Evolutionary conservation across 2,329 filamentous ascomycete genomes (phyloP), one percentile per base, ranked within the genome.

Genomic region (Cordyceps tenuipes): DNA sequence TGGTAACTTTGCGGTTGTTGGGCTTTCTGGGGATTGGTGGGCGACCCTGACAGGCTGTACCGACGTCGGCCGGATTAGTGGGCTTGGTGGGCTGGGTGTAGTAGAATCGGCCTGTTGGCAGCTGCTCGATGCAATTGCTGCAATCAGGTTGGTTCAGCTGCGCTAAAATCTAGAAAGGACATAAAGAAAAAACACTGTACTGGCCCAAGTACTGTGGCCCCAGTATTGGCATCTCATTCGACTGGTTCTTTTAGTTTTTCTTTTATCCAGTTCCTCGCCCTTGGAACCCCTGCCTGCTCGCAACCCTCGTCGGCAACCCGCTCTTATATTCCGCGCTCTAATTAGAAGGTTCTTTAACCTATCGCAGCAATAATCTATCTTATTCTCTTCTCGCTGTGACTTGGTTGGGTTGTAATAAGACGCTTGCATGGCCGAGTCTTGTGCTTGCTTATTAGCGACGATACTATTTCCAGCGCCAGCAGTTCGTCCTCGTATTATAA

Each of bases 1-100:
- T 23, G 19, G 43, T 19, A 39, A 39, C 44, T 57, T 15, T 48
- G 43, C 41, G 34, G 31, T 10, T 50, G 44, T 50, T 31, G 23
- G n/a, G 46, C 39, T 10, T 44, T 29, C 39, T 23, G 17, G 21
- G 10, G 26, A 17, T 41, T 39, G 9, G 54, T n/a, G 19, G 26
- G 39, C 47, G 13, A 31, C 8, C 56, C 21, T 49, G 48, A 31
- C 44, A 39, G 36, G n/a, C 15, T 57, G 47, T 56, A 52, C 59
- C 59, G 59, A 61, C 59, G 52, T 61, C 59, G 59, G 59, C 59
- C 59, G 49, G 41, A n/a, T 6, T 26, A 48, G 39, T 55, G 31
- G 51, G 50, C 44, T 54, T 21, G 41, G 31, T 48, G 44, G 58
- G 41, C 26, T 31, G 17, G 19, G 39, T 26, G 48, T 3, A 15